phyloP scores from a whole-genome alignment of 495 filamentous ascomycete species.

The Hypoxylon fragiforme region DNA sequence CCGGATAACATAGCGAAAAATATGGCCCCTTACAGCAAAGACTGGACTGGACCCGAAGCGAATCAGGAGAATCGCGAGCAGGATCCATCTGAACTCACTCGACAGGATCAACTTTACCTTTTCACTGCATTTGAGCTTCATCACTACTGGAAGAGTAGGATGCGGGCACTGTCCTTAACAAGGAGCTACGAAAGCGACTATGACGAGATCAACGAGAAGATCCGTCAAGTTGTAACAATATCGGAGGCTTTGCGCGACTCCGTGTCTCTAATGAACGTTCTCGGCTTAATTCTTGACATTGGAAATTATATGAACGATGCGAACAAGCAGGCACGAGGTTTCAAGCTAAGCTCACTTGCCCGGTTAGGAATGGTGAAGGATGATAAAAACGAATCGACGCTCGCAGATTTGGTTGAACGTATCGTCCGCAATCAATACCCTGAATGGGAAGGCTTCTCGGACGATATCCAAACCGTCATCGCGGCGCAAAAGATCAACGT shows the following conservation, averaged over 20 bases:
- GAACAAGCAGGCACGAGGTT: slow-evolving; percentile 96
- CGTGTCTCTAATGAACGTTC: slow-evolving; percentile 89
- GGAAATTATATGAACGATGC: slow-evolving; percentile 99
- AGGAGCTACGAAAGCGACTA: slow-evolving; percentile 87
- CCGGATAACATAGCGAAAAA: slow-evolving; percentile 88
- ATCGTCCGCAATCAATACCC: slow-evolving; percentile 96
- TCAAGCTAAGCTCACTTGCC: slow-evolving; percentile 95
- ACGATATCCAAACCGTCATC: slow-evolving; percentile 82
- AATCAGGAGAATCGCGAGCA: slow-evolving; percentile 77
- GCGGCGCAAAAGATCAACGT: slow-evolving; percentile 91
- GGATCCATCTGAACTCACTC: slow-evolving; percentile 84
- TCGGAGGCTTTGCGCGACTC: slow-evolving; percentile 90
- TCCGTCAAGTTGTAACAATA: slow-evolving; percentile 79
- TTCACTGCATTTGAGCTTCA: slow-evolving; percentile 92
- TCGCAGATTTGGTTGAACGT: slow-evolving; percentile 95
- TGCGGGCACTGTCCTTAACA: slow-evolving; percentile 85
- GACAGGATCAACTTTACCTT: slow-evolving; percentile 94
- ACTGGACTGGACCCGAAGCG: slow-evolving; percentile 92
- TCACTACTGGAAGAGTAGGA: slow-evolving; percentile 98
- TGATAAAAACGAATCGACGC: slow-evolving; percentile 95
- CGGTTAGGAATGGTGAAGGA: slow-evolving; percentile 97
- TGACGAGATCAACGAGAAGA: slow-evolving; percentile 80
- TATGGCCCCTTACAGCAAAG: slow-evolving; percentile 92
- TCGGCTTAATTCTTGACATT: slow-evolving; percentile 94
- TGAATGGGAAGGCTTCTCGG: slow-evolving; percentile 86